phyloP scores from a whole-genome alignment of 2,329 filamentous ascomycete genomes.

The Neonectria hederae region DNA sequence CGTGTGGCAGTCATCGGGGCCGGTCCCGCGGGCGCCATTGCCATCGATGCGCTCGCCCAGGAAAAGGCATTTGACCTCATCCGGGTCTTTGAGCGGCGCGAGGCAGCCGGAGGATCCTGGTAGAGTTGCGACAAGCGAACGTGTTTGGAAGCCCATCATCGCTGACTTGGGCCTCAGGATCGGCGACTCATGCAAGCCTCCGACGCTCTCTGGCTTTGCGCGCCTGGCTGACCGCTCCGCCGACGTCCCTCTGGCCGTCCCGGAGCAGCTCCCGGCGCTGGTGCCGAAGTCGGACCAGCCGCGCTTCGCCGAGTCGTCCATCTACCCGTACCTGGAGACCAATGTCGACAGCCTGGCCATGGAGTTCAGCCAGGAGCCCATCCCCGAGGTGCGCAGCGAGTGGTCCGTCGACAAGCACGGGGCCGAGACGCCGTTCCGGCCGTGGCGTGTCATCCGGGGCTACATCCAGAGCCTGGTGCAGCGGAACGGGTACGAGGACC shows the following conservation, averaged over 20 bases:
- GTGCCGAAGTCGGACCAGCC: constrained; percentile 53
- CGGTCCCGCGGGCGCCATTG: constrained; percentile 67
- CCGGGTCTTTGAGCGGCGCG: constrained; percentile 68
- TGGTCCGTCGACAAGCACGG: constrained; percentile 57
- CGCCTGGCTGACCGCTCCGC: constrained; percentile 58
- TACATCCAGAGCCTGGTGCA: constrained; percentile 65
- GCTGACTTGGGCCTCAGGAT: constrained; percentile 48
- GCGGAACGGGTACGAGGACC: constrained; percentile 61
- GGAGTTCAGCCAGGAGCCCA: constrained; percentile 66
- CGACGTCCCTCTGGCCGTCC: constrained; percentile 58
- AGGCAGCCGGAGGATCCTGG: constrained; percentile 69
- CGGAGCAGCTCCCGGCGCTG: constrained; percentile 56
- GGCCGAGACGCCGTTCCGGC: constrained; percentile 66
- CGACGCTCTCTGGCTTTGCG: constrained; percentile 55
- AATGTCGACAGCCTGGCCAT: constrained; percentile 69
- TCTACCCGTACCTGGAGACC: constrained; percentile 71
- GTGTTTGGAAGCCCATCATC: background rate
- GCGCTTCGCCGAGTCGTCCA: constrained; percentile 65
- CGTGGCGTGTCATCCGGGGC: constrained; percentile 64
- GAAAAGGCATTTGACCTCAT: constrained; percentile 67
- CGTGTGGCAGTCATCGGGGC: constrained; percentile 68
- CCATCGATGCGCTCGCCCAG: constrained; percentile 66
- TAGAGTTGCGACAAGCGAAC: constrained; percentile 43
- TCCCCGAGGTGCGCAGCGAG: constrained; percentile 51
- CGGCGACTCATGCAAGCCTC: constrained; percentile 49